Conservation (phyloP, 345 rosid species). For the Eucalyptus polyanthemos region DNA sequence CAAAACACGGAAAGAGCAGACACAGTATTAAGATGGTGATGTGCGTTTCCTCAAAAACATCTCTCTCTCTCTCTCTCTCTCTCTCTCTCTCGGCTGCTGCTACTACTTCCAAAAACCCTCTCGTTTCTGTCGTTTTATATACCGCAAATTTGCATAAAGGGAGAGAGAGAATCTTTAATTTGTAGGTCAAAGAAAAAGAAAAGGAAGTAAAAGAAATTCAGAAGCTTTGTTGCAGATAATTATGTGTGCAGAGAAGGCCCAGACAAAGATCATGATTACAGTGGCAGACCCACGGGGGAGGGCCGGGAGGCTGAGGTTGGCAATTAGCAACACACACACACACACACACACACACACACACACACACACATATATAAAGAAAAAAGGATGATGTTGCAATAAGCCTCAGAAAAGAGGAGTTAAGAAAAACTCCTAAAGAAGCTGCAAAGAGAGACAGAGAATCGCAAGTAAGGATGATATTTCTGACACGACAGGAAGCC, state of each 20-base stretch:
- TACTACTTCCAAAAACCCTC: constrained; percentile 63
- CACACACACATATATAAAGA: not conserved
- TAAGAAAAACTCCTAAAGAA: not conserved
- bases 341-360: too few relatives aligned
- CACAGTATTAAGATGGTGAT: not conserved
- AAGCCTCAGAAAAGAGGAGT: not conserved
- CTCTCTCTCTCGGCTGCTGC: not conserved
- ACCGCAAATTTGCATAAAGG: constrained; percentile 10
- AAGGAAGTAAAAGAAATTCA: not conserved
- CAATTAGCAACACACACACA: not conserved
- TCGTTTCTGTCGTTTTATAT: constrained; percentile 16
- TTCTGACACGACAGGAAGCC: not conserved
- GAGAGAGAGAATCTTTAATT: not conserved
- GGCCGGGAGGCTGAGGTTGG: not conserved
- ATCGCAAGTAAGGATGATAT: not conserved
- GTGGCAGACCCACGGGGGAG: constrained; percentile 30
- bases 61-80: not conserved
- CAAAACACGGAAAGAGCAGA: not conserved
- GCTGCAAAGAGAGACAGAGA: not conserved
- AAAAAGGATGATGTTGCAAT: not conserved
- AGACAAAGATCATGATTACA: constrained; percentile 47
- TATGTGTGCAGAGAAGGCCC: not conserved
- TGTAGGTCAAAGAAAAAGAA: not conserved
- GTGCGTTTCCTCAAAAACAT: not conserved
- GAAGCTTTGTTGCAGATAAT: constrained; percentile 3